Conservation (phyloP, 2,329 filamentous ascomycete species). For the Penicillium freii region DNA sequence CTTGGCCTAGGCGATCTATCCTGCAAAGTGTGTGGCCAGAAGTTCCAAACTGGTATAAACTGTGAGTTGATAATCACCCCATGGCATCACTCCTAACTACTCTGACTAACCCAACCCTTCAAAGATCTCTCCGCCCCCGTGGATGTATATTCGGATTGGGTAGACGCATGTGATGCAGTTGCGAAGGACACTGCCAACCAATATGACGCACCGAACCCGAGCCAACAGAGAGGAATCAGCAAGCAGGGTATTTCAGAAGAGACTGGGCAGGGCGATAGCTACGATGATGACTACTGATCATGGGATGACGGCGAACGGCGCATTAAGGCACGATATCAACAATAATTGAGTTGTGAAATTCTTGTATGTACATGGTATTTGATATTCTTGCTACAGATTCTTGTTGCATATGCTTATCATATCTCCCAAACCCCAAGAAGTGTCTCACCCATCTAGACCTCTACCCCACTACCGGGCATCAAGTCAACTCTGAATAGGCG, state of each 20-base stretch:
- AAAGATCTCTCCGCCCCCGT: slow-evolving; percentile 84
- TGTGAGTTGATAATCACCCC: slow-evolving; percentile 56
- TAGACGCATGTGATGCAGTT: slow-evolving; percentile 82
- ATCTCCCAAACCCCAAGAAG: slow-evolving; percentile 1
- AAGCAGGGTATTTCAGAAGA: slow-evolving; percentile 20
- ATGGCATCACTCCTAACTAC: neutral
- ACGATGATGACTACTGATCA: slow-evolving; percentile 35
- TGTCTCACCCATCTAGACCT: slow-evolving; percentile 1
- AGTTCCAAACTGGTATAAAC: slow-evolving; percentile 89
- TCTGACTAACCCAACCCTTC: neutral
- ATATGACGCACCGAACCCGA: slow-evolving; percentile 27
- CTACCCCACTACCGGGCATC: neutral
- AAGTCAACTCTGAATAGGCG: neutral
- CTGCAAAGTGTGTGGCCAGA: slow-evolving; percentile 92
- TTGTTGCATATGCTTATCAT: slow-evolving; percentile 3
- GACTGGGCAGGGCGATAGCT: slow-evolving; percentile 19
- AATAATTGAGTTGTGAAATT: slow-evolving; percentile 12
- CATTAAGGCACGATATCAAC: slow-evolving; percentile 17
- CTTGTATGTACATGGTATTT: slow-evolving; percentile 8
- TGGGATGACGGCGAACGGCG: slow-evolving; percentile 22
- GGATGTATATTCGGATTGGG: slow-evolving; percentile 97
- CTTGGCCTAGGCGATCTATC: slow-evolving; percentile 77
- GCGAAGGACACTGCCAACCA: slow-evolving; percentile 58
- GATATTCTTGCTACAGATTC: slow-evolving; percentile 2
- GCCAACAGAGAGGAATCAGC: slow-evolving; percentile 19